These are phyloP conservation scores for Paramecium biaurelia DNA, from an alignment of 73 alveolate genomes.

Conservation along the genomic window DNA sequence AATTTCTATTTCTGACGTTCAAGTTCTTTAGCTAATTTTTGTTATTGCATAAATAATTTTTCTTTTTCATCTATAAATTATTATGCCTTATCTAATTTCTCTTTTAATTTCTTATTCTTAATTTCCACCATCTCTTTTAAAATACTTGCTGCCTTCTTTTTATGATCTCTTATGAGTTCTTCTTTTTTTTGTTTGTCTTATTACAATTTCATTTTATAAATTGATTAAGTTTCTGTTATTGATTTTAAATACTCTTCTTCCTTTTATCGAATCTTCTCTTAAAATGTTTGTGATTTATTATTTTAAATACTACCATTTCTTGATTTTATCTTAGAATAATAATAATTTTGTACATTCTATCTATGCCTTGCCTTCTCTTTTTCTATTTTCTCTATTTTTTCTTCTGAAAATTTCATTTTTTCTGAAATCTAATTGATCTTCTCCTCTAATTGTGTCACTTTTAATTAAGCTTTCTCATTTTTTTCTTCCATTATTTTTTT, in stretches of 20 bases:
- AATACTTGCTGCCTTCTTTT: background rate
- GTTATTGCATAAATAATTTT: background rate
- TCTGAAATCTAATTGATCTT: background rate
- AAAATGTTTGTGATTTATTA: background rate
- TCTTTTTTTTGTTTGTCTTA: background rate
- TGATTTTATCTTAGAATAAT: background rate
- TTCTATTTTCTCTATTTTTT: background rate
- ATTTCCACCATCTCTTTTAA: background rate
- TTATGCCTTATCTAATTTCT: background rate
- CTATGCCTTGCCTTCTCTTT: background rate
- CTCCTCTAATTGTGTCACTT: background rate
- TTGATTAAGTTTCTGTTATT: background rate
- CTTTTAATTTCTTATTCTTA: background rate
- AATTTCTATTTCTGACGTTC: background rate
- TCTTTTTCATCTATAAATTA: background rate
- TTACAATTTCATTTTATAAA: background rate
- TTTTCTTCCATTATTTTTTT: background rate
- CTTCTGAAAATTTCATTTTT: background rate
- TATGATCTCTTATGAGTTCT: background rate
- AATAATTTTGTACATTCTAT: background rate
- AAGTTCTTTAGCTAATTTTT: background rate
- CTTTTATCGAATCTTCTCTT: background rate
- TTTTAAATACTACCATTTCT: background rate
- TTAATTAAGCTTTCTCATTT: background rate
- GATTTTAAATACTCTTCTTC: background rate